A percentile compares a stretch with the other conserved stretches of the same genome.
phyloP scores from a whole-genome alignment of 306 rosid genomes.

The Dryas octopetala region DNA sequence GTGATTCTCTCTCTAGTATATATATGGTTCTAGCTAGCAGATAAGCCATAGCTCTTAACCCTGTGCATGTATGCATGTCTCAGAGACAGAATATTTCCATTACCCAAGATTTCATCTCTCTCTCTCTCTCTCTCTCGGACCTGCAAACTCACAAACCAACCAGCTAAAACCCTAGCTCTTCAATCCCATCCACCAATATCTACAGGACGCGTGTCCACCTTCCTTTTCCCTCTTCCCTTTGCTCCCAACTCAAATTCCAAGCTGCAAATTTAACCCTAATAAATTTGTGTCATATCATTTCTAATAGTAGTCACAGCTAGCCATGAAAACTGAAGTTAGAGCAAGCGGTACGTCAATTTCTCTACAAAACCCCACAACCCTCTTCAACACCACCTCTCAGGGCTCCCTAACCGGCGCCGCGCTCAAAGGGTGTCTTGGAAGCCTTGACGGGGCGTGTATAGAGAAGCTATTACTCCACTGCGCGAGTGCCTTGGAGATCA shows the following conservation, averaged over 20 bases:
- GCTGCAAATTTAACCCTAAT: not conserved
- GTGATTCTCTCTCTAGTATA: slow-evolving; percentile 28
- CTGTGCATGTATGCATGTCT: not conserved
- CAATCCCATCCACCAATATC: slow-evolving; percentile 33
- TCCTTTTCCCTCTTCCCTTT: slow-evolving; percentile 10
- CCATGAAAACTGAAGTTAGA: slow-evolving; percentile 74
- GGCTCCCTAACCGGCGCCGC: slow-evolving; percentile 56
- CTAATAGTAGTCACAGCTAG: not conserved
- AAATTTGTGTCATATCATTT: not conserved
- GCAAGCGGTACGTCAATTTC: slow-evolving; percentile 51
- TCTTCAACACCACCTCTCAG: slow-evolving; percentile 47
- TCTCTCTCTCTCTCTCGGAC: slow-evolving; percentile 3
- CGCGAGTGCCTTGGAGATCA: slow-evolving; percentile 81
- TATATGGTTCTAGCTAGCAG: slow-evolving; percentile 32
- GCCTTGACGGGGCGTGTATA: slow-evolving; percentile 81
- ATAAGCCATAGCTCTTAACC: slow-evolving; percentile 14
- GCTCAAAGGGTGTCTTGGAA: slow-evolving; percentile 79
- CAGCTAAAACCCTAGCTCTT: slow-evolving; percentile 31
- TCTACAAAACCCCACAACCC: slow-evolving; percentile 49
- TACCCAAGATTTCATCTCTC: slow-evolving; percentile 1
- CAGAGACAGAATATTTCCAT: slow-evolving; percentile 7
- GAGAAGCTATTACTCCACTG: slow-evolving; percentile 91
- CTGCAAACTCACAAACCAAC: slow-evolving; percentile 12
- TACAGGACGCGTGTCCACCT: slow-evolving; percentile 16
- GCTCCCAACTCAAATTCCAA: slow-evolving; percentile 7